These are phyloP conservation scores for Pseudisothecium myosuroides DNA, from an alignment of 225 moss, liverwort and hornwort species.

Conservation along the genomic window DNA sequence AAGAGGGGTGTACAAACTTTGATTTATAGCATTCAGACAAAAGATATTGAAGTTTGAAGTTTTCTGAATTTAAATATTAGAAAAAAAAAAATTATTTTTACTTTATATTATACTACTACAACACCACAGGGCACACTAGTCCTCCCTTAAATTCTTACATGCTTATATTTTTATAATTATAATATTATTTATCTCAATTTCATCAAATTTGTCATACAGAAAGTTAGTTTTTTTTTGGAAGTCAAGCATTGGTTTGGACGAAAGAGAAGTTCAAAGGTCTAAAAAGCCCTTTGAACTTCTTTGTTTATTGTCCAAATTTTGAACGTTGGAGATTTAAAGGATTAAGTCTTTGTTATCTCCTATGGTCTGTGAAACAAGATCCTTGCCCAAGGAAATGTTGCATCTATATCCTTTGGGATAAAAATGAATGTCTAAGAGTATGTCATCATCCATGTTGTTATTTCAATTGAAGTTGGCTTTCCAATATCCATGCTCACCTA, in stretches of 20 bases:
- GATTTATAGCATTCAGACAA: no score
- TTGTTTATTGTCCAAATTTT: rapidly evolving
- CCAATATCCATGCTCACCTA: neutral
- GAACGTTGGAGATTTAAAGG: rapidly evolving
- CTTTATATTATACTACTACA: no score
- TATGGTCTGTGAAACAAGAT: neutral
- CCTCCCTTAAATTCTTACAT: neutral
- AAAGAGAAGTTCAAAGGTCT: neutral
- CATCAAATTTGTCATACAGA: no score
- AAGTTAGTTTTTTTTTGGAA: neutral
- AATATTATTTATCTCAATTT: neutral
- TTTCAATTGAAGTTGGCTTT: rapidly evolving
- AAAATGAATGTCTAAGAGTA: neutral
- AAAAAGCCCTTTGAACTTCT: no score
- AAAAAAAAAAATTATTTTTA: no score
- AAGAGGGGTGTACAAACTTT: no score
- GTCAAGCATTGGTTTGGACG: neutral
- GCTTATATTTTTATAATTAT: neutral
- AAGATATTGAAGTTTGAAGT: no score
- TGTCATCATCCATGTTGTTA: rapidly evolving
- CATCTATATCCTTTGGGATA: no score
- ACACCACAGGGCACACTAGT: no score
- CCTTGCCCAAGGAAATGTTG: rapidly evolving
- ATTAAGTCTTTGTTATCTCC: neutral
- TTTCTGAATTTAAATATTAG: no score